phyloP scores from a whole-genome alignment of 106 monocot genomes.

The Ottelia alismoides region DNA sequence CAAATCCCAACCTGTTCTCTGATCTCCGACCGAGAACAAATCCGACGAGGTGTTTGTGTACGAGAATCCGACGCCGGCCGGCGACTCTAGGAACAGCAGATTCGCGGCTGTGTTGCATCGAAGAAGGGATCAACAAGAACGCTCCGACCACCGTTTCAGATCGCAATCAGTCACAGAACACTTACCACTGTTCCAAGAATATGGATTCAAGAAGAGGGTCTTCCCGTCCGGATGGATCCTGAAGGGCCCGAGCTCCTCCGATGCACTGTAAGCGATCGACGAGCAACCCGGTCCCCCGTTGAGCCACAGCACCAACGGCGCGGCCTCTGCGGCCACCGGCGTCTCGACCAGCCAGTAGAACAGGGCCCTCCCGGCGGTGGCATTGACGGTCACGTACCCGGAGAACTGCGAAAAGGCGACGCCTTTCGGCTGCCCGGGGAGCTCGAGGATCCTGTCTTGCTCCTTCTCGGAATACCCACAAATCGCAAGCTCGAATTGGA shows the following conservation, averaged over 20 bases:
- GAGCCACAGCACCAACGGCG: constrained; percentile 79
- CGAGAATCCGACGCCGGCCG: constrained; percentile 88
- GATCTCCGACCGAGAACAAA: constrained; percentile 40
- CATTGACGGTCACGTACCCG: constrained; percentile 71
- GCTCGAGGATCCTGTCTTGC: constrained; percentile 33
- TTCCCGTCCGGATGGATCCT: constrained; percentile 52
- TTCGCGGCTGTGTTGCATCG: too few species aligned
- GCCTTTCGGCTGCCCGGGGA: constrained; percentile 65
- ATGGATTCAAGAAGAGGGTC: constrained; percentile 49
- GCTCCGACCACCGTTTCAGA: too few species aligned
- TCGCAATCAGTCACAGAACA: too few species aligned
- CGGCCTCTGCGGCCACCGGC: constrained; percentile 8
- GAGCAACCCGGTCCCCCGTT: constrained; percentile 97
- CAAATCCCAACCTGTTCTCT: constrained; percentile 62
- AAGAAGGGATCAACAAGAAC: too few species aligned
- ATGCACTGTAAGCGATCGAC: constrained; percentile 69
- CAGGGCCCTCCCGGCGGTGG: constrained; percentile 51
- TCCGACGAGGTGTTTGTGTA: constrained; percentile 70
- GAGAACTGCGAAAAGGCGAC: constrained; percentile 70
- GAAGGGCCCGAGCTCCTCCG: constrained; percentile 95
- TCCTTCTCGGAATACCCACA: too few species aligned
- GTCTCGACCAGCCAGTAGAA: constrained; percentile 87
- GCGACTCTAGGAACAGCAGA: constrained; percentile 84
- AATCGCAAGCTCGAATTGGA: too few species aligned
- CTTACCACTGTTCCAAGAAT: constrained; percentile 86